These are phyloP conservation scores for Thelephora aurantiotincta DNA, from an alignment of 768 basidiomycete genomes.

Conservation along the genomic window DNA sequence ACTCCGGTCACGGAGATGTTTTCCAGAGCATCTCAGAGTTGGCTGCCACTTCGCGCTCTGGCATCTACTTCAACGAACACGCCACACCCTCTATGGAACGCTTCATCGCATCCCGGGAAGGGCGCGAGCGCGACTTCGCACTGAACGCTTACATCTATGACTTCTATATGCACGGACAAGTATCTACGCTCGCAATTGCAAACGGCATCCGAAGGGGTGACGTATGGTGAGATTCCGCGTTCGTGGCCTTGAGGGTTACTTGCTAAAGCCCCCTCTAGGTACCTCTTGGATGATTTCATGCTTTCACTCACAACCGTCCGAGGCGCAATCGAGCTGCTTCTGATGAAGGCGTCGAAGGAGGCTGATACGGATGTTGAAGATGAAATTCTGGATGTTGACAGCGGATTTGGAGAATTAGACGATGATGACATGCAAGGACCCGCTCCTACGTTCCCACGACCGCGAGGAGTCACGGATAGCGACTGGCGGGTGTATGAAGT, in stretches of 20 bases:
- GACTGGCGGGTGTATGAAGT: slow-evolving; percentile 48
- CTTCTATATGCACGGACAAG: slow-evolving; percentile 55
- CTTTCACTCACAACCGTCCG: slow-evolving; percentile 36
- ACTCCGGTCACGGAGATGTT: slow-evolving; percentile 47
- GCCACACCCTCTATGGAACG: slow-evolving; percentile 40
- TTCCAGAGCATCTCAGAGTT: slow-evolving; percentile 41
- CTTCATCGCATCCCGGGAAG: slow-evolving; percentile 14
- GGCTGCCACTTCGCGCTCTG: slow-evolving; percentile 31
- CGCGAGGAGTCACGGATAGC: slow-evolving; percentile 23
- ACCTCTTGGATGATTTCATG: slow-evolving; percentile 41
- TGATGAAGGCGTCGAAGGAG: slow-evolving; percentile 15
- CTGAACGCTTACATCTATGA: slow-evolving; percentile 58
- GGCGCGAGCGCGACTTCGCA: slow-evolving; percentile 15
- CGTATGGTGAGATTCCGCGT: slow-evolving; percentile 25
- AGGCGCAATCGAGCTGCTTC: slow-evolving; percentile 32
- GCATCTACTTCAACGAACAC: slow-evolving; percentile 42
- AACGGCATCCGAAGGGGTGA: slow-evolving; percentile 51
- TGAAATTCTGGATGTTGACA: slow-evolving; percentile 16
- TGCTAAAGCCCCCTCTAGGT: slow-evolving; percentile 21
- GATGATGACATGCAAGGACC: slow-evolving; percentile 13
- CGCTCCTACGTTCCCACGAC: slow-evolving; percentile 15
- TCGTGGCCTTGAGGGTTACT: slow-evolving; percentile 28
- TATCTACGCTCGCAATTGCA: slow-evolving; percentile 27
- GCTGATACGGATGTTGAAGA: slow-evolving; percentile 3
- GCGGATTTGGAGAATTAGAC: slow-evolving; percentile 18